phyloP scores from a whole-genome alignment of 306 rosid genomes.

The Aeschynomene evenia region DNA sequence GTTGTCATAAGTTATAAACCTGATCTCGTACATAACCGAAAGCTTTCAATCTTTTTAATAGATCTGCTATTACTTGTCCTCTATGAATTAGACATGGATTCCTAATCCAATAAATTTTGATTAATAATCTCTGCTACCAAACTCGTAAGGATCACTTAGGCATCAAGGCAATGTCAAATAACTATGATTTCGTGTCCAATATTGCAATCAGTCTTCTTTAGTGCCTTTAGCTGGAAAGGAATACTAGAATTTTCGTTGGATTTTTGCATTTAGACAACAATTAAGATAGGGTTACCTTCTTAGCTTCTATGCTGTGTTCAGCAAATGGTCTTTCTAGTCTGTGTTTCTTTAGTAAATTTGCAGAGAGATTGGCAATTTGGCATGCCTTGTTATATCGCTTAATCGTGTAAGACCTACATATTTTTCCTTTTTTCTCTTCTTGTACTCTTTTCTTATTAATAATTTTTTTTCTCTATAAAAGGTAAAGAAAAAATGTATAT shows the following conservation, averaged over 20 bases:
- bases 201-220: background rate
- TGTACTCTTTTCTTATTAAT: too few species aligned
- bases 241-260: background rate
- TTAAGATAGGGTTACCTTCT: background rate
- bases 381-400: too few species aligned
- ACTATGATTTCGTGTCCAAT: background rate
- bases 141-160: background rate
- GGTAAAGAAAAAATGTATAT: background rate
- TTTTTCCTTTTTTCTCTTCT: too few species aligned
- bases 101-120: background rate
- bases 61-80: background rate
- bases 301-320: background rate
- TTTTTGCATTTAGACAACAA: background rate
- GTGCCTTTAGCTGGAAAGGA: background rate
- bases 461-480: too few species aligned
- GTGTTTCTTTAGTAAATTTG: too few species aligned
- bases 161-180: background rate
- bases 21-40: background rate
- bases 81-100: background rate
- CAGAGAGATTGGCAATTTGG: too few species aligned
- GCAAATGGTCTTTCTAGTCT: background rate
- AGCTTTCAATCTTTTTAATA: background rate
- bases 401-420: too few species aligned
- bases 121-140: background rate
- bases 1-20: background rate